A percentile compares a stretch with the other conserved stretches of the same genome.
Evolutionary conservation across 495 filamentous ascomycete species (phyloP).

Genomic region (Neurospora terricola): DNA sequence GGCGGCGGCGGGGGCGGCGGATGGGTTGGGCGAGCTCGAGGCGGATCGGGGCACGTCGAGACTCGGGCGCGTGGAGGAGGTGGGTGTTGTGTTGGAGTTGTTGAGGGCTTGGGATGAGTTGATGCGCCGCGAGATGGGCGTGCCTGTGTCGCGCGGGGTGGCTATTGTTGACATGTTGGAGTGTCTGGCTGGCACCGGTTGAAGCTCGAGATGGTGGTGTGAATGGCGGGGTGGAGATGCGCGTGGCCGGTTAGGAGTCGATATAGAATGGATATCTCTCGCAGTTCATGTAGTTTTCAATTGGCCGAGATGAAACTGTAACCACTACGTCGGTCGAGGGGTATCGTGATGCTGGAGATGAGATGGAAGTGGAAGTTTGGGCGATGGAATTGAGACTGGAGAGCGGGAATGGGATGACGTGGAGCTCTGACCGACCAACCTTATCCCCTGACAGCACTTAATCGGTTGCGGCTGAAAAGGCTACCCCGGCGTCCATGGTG

Average conservation of each 20-base stretch:
- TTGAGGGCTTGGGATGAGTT: slow-evolving; percentile 30
- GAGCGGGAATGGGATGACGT: background rate
- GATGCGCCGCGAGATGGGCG: slow-evolving; percentile 26
- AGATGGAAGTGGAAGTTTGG: background rate
- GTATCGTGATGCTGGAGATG: background rate
- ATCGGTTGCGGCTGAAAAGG: background rate
- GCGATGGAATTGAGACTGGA: background rate
- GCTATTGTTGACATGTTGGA: slow-evolving; percentile 68
- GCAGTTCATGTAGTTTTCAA: background rate
- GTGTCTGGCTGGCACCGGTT: background rate
- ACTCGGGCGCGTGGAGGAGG: slow-evolving; percentile 65
- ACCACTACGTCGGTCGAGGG: background rate
- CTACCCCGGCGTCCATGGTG: background rate
- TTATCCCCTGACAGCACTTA: background rate
- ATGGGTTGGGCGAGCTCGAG: slow-evolving; percentile 41
- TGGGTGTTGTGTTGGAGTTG: slow-evolving; percentile 34
- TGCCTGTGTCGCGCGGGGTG: slow-evolving; percentile 49
- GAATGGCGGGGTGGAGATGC: background rate
- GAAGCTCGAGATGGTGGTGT: background rate
- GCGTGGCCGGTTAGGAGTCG: background rate
- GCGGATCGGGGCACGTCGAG: slow-evolving; percentile 52
- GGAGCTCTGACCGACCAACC: background rate
- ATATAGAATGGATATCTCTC: background rate
- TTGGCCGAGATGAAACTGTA: background rate
- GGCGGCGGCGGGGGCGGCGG: slow-evolving; percentile 35